Evolutionary conservation across 148 eudicot species (phyloP), one percentile per base, ranked within the genome.

Genomic region (Heliamphora exappendiculata): DNA sequence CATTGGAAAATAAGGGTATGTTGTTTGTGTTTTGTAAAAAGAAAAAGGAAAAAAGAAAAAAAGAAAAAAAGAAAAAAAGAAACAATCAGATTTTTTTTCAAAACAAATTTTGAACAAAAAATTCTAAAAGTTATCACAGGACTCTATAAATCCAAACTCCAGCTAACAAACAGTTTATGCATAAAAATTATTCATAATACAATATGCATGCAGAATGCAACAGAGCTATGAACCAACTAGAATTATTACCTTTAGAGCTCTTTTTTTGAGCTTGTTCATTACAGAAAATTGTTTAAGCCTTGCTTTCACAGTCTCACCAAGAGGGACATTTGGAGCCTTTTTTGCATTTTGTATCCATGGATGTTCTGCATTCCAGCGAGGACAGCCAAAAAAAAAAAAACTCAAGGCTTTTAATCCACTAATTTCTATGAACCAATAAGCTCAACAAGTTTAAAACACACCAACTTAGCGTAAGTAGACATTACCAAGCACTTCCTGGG

Each of bases 401-500:
- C 24, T 66, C 39, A 16, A 10, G 70, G 70, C n/a, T 66, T 66
- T 49, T 66, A 7, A 66, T 17, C 0, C 8, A 3, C 7, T 59
- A 29, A 5, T 28, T 12, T 59, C 14, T 31, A 39, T 62, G 67
- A 20, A 62, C 11, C 44, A 64, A 26, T 34, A 37, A 14, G 3
- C 50, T 22, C 3, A 11, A 44, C 39, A 14, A n/a, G n/a, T n/a
- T n/a, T n/a, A 5, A 33, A 22, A n/a, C 13, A 11, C 22, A 11
- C 5, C 8, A 2, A 39, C 14, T 34, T 1, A 37, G 14, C 17
- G 17, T 28, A 75, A 59, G 19, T 22, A 24, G 28, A 57, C 19
- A 0, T 14, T 86, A 86, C 89, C 87, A 51, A 86, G 75, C 47
- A 86, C 89, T 81, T 86, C 80, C 53, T 84, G 84, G n/a, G 85